Evolutionary conservation across 306 rosid species (phyloP).

Genomic region (Geum urbanum): DNA sequence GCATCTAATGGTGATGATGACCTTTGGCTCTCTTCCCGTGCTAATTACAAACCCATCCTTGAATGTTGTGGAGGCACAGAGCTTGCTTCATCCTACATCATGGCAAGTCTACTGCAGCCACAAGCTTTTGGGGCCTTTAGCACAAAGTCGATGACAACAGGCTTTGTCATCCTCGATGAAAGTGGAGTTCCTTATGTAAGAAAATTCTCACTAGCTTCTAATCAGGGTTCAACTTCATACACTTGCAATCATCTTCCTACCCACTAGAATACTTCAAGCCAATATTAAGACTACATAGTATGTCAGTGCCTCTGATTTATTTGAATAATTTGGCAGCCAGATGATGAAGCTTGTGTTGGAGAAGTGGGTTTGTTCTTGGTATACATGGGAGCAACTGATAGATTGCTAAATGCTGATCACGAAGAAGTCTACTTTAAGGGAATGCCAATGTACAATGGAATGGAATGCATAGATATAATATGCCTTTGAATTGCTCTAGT

Average conservation of each 20-base stretch:
- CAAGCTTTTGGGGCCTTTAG: conserved; percentile 87
- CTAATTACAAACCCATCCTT: conserved; percentile 57
- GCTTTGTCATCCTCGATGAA: conserved; percentile 67
- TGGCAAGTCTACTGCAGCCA: conserved; percentile 63
- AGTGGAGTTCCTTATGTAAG: conserved; percentile 67
- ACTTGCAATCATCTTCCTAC: background rate
- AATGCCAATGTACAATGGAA: conserved; percentile 71
- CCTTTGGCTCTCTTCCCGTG: conserved; percentile 81
- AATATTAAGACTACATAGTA: background rate
- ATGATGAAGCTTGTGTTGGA: conserved; percentile 64
- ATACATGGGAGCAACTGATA: conserved; percentile 61
- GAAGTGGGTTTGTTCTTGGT: conserved; percentile 68
- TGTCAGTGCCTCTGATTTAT: conserved; percentile 8
- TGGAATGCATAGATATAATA: conserved; percentile 37
- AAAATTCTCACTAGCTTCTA: background rate
- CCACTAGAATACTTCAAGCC: background rate
- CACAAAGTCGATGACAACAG: conserved; percentile 63
- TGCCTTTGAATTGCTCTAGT: background rate
- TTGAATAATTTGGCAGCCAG: conserved; percentile 50
- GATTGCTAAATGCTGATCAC: conserved; percentile 71
- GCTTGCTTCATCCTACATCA: conserved; percentile 60
- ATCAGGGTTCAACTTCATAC: background rate
- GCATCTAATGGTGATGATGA: conserved; percentile 78
- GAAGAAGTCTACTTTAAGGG: conserved; percentile 71
- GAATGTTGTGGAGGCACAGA: conserved; percentile 89